Evolutionary conservation across 1,284 basidiomycete species (phyloP), one percentile per base, ranked within the genome.

Genomic region (Cerrena zonata): DNA sequence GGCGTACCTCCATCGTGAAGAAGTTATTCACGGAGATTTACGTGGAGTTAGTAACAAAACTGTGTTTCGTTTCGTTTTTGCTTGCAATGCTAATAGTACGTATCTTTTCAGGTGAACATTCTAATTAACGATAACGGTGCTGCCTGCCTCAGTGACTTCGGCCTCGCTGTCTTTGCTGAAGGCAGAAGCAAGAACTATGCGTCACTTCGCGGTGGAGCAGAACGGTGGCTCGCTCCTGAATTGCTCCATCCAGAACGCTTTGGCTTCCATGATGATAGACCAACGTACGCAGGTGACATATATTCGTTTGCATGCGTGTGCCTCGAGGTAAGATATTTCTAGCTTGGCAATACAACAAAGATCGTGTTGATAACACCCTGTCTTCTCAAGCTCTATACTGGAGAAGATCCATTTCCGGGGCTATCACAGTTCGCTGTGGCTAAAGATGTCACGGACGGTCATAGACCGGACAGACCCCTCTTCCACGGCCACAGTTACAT

Each of bases 271-370:
- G 13, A 42, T 7, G 46, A 37, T 22, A 21, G 21, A 11, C 45
- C 45, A 13, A 34, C 26, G 10, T 37, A 34, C 19, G 45, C 45
- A 12, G 26, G 26, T 21, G 45, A 46, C 21, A 22, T 46, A n/a
- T 46, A 30, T 19, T 11, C 45, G 4, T 46, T 46, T 27, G 45
- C 12, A 19, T 46, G 45, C 21, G 34, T 25, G 15, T 27, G 25
- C 19, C 12, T 46, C 15, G 45, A 46, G 45, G 45, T 46, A 46
- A 22, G 26, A 30, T 36, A 36, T 36, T 36, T n/a, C n/a, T n/a
- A n/a, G n/a, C n/a, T n/a, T n/a, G n/a, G n/a, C n/a, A n/a, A n/a
- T n/a, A n/a, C n/a, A n/a, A n/a, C n/a, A n/a, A n/a, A n/a, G n/a
- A n/a, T n/a, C n/a, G n/a, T n/a, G n/a, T n/a, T n/a, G n/a, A n/a